Evolutionary conservation across 192 early-diverging fungal genomes (phyloP).

Genomic region (Podila horticola): DNA sequence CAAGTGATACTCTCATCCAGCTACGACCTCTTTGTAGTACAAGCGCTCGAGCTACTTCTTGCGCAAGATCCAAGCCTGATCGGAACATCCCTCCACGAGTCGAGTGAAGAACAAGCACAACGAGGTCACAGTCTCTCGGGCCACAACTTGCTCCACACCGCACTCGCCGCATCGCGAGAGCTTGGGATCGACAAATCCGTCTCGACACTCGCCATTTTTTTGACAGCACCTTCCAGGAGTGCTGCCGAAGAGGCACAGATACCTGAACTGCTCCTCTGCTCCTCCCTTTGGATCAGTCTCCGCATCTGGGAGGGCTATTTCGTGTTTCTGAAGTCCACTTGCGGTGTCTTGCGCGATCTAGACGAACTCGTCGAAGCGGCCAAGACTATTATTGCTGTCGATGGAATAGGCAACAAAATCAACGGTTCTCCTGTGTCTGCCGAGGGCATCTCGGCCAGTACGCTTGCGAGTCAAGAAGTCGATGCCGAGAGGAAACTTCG

Average conservation of each 20-base stretch:
- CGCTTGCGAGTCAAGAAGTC: neutral
- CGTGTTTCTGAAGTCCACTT: constrained; percentile 10
- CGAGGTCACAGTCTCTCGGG: constrained; percentile 22
- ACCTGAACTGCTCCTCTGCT: constrained; percentile 3
- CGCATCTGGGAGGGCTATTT: constrained; percentile 38
- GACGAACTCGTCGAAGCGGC: constrained; percentile 5
- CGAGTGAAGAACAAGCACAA: constrained; percentile 6
- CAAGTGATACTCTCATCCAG: constrained; percentile 18
- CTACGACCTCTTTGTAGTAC: constrained; percentile 9
- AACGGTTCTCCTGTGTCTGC: neutral
- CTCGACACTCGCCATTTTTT: neutral
- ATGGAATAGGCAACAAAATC: constrained; percentile 10
- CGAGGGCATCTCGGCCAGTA: neutral
- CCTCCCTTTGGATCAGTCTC: constrained; percentile 25
- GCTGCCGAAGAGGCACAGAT: neutral
- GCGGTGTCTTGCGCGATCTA: constrained; percentile 8
- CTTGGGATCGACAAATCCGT: constrained; percentile 29
- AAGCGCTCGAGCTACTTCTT: constrained; percentile 32
- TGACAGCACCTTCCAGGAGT: neutral
- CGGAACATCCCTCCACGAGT: constrained; percentile 16
- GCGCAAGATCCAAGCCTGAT: constrained; percentile 32
- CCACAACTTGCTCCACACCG: constrained; percentile 9
- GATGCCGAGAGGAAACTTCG: constrained; percentile 13
- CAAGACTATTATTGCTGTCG: constrained; percentile 14
- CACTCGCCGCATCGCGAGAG: constrained; percentile 8